Evolutionary conservation across 257 asterid species (phyloP).

Genomic region (Nicotiana benthamiana): DNA sequence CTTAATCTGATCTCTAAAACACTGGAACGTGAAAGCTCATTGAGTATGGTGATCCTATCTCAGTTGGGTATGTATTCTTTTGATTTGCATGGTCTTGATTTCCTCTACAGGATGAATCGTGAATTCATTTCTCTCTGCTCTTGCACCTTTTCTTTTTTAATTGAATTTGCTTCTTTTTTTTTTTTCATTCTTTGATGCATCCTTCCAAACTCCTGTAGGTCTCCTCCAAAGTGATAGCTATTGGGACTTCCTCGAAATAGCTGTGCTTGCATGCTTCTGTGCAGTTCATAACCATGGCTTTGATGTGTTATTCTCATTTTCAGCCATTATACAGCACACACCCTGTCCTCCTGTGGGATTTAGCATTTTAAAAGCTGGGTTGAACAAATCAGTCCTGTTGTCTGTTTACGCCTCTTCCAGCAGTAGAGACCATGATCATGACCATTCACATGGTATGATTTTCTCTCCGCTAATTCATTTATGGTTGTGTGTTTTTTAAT

Average conservation of each 20-base stretch:
- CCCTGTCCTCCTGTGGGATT: constrained; percentile 91
- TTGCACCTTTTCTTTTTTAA: not conserved
- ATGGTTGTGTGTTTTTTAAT: not conserved
- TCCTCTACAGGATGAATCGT: constrained; percentile 13
- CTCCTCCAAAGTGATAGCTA: constrained; percentile 67
- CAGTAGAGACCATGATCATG: constrained; percentile 41
- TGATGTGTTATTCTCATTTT: constrained; percentile 81
- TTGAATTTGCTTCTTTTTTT: not conserved
- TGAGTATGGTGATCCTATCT: constrained; percentile 56
- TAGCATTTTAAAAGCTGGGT: constrained; percentile 93
- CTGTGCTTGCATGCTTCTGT: constrained; percentile 90
- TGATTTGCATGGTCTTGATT: constrained; percentile 12
- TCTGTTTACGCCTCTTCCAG: constrained; percentile 89
- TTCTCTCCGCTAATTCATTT: constrained; percentile 15
- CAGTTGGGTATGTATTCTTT: constrained; percentile 67
- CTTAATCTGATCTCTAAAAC: constrained; percentile 66
- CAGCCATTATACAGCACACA: constrained; percentile 80
- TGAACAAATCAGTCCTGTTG: constrained; percentile 95
- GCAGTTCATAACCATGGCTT: constrained; percentile 91
- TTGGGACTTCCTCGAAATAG: constrained; percentile 80
- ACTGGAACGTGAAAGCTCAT: constrained; percentile 57
- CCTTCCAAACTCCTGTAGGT: constrained; percentile 46
- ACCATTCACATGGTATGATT: constrained; percentile 70
- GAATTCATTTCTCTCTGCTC: constrained; percentile 11
- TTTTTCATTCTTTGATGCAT: not conserved